Conservation (phyloP, 192 early-diverging fungal genomes). For the Umbelopsis vinacea region DNA sequence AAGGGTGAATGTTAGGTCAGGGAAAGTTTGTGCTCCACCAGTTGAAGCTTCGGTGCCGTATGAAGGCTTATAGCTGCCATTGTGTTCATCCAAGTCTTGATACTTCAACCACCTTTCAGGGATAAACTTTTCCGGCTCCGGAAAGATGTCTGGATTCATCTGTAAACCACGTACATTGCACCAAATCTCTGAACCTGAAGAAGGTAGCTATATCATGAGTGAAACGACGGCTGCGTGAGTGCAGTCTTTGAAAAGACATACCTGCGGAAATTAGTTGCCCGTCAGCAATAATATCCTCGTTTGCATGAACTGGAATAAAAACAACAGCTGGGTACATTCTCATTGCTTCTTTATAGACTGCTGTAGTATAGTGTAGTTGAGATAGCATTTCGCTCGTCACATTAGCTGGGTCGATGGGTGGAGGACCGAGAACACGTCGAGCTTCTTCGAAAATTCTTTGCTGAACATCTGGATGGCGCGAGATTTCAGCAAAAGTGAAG, state of each 20-base stretch:
- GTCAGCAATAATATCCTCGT: slow-evolving; percentile 27
- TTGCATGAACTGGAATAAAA: slow-evolving; percentile 37
- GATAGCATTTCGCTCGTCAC: slow-evolving; percentile 39
- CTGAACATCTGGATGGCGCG: slow-evolving; percentile 47
- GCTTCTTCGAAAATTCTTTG: slow-evolving; percentile 49
- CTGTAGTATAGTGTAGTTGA: slow-evolving; percentile 29
- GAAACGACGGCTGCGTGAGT: background rate
- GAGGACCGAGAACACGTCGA: slow-evolving; percentile 31
- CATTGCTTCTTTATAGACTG: slow-evolving; percentile 40
- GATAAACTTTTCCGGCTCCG: slow-evolving; percentile 38
- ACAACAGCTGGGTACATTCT: slow-evolving; percentile 44
- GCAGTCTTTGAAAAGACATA: background rate
- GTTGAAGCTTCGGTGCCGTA: background rate
- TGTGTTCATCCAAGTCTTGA: background rate
- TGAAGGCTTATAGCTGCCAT: background rate
- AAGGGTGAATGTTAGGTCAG: slow-evolving; percentile 40
- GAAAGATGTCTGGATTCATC: slow-evolving; percentile 41
- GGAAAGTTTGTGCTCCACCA: slow-evolving; percentile 30
- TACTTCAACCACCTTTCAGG: slow-evolving; percentile 32
- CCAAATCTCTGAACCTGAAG: slow-evolving; percentile 32
- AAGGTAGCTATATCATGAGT: background rate
- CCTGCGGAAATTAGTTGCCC: slow-evolving; percentile 31
- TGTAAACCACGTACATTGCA: slow-evolving; percentile 41
- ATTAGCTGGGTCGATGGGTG: slow-evolving; percentile 15
- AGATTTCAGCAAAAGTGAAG: slow-evolving; percentile 46